Evolutionary conservation across 2,329 filamentous ascomycete species (phyloP), one percentile per base, ranked within the genome.

Genomic region (Alternaria brassicae): DNA sequence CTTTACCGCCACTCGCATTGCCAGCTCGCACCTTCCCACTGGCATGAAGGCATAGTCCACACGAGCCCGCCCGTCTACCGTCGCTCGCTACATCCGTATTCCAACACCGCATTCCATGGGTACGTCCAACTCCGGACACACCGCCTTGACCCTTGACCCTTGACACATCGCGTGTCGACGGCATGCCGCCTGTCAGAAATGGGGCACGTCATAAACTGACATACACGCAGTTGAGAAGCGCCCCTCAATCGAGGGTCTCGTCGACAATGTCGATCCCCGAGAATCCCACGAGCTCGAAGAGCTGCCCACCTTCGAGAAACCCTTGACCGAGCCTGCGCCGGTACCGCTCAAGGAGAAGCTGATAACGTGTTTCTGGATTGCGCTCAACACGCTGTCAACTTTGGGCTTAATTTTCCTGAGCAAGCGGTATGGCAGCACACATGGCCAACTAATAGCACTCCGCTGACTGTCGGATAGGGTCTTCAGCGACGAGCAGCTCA

Each of bases 361-460:
- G 48, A 72, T 77, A 40, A 79, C 77, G 19, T 72, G 68, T 56
- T 70, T 77, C 52, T 79, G 80, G 69, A 81, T 82, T 51, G 71
- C 68, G 3, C 67, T 81, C 60, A 81, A 82, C 67, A 81, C 80
- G 37, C 61, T 78, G 5, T 79, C 78, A 27, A 82, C 80, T 0
- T 71, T 82, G 23, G 74, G 75, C 30, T 67, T 82, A 44, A 79
- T 82, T 25, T 81, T 81, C 66, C 60, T 81, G 59, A 82, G 80
- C 61, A 81, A 81, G 70, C 76, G 76, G 79, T 81, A 76, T 39
- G 70, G 48, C 25, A 57, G 23, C 10, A 51, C 21, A 30, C 19
- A n/a, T 44, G 30, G 30, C 7, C 28, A 27, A 25, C 13, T 42
- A 17, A 17, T 10, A 23, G n/a, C 23, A 36, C 23, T 19, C 4